A percentile compares a stretch with the other conserved stretches of the same genome.
Evolutionary conservation across 495 filamentous ascomycete species (phyloP).

Genomic region (Cladorrhinum samala): DNA sequence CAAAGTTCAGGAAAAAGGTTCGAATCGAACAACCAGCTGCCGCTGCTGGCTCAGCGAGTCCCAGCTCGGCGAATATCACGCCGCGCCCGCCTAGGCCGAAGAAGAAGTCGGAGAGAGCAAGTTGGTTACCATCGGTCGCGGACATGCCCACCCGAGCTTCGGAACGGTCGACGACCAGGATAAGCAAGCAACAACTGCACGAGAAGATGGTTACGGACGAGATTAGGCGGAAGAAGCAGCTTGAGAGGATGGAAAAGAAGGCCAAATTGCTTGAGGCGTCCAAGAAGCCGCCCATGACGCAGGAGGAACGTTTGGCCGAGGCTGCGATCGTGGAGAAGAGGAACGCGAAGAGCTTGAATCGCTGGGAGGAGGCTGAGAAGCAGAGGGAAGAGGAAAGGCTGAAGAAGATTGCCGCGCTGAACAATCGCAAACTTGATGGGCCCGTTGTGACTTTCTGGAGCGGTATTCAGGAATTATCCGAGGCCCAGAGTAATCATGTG

Average conservation of each 20-base stretch:
- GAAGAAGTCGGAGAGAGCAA: slow-evolving; percentile 89
- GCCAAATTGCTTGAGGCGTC: slow-evolving; percentile 68
- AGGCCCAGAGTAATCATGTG: slow-evolving; percentile 68
- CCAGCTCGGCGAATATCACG: slow-evolving; percentile 35
- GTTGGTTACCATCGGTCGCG: slow-evolving; percentile 75
- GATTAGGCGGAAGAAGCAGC: slow-evolving; percentile 66
- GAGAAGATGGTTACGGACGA: slow-evolving; percentile 79
- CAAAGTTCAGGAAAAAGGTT: slow-evolving; percentile 50
- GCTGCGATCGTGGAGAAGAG: slow-evolving; percentile 74
- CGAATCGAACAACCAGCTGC: slow-evolving; percentile 40
- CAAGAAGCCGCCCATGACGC: slow-evolving; percentile 77
- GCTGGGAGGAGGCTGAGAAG: slow-evolving; percentile 91
- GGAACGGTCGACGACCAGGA: slow-evolving; percentile 72
- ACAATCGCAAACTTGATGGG: slow-evolving; percentile 79
- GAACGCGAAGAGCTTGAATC: slow-evolving; percentile 85
- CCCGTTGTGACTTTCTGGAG: slow-evolving; percentile 93
- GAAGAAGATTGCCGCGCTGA: slow-evolving; percentile 73
- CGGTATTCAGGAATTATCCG: slow-evolving; percentile 69
- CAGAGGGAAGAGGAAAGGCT: slow-evolving; percentile 73
- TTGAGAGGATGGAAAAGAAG: slow-evolving; percentile 82
- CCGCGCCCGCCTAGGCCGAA: slow-evolving; percentile 56
- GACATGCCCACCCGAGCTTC: slow-evolving; percentile 80
- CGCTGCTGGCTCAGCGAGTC: slow-evolving; percentile 34
- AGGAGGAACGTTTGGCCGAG: slow-evolving; percentile 78
- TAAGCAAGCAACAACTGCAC: slow-evolving; percentile 77